Conservation (phyloP, 345 rosid genomes). For the Pseudoturritis turrita region DNA sequence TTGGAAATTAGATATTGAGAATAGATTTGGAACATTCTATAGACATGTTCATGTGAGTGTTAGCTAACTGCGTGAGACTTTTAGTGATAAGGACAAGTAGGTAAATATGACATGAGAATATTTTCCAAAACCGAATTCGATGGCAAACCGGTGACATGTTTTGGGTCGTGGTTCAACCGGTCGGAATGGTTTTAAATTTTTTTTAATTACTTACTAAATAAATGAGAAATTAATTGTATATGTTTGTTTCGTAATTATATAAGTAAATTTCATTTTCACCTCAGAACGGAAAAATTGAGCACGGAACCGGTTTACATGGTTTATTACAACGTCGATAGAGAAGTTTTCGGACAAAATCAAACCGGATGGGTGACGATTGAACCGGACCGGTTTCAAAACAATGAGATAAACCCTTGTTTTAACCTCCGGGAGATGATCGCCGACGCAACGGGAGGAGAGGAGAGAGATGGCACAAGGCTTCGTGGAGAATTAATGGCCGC, state of each 20-base stretch:
- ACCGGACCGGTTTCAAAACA: conserved; percentile 10
- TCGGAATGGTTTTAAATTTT: neutral
- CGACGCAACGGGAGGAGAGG: conserved; percentile 29
- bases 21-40: neutral
- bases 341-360: neutral
- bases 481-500: conserved; percentile 38
- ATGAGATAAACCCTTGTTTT: conserved; percentile 29
- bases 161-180: neutral
- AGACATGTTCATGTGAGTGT: neutral
- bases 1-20: neutral
- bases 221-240: too few relatives aligned
- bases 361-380: neutral
- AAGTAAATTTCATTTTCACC: neutral
- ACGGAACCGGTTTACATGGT: neutral
- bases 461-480: conserved; percentile 26
- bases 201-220: too few relatives aligned
- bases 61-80: neutral
- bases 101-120: neutral
- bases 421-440: conserved; percentile 33
- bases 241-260: too few relatives aligned
- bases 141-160: neutral
- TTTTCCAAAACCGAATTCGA: neutral
- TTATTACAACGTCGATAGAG: too few relatives aligned
- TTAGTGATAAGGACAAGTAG: neutral
- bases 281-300: neutral